Conservation (phyloP, 164 flowering plant genomes). For the Kalanchoe fedtschenkoi region DNA sequence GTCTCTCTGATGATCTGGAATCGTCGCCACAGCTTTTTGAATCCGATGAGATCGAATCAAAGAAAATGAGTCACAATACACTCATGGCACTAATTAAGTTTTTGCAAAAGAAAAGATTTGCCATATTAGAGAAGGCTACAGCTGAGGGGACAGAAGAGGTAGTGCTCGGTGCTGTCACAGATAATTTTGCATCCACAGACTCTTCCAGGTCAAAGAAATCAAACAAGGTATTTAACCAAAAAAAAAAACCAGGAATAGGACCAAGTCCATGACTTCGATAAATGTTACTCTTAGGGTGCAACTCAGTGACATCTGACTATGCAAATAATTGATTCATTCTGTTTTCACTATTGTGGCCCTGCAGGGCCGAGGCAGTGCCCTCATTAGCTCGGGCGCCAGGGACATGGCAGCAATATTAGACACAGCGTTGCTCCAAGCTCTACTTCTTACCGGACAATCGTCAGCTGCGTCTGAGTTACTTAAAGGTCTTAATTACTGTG, state of each 20-base stretch:
- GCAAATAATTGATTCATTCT: neutral
- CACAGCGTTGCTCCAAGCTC: conserved; percentile 87
- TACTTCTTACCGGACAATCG: conserved; percentile 78
- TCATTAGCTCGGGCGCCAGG: conserved; percentile 76
- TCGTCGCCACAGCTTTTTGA: conserved; percentile 38
- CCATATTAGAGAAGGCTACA: conserved; percentile 74
- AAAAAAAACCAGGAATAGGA: neutral
- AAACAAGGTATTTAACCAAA: conserved; percentile 43
- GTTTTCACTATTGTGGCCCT: conserved; percentile 10
- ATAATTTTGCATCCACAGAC: conserved; percentile 38
- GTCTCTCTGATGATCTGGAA: conserved; percentile 86
- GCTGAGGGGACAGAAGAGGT: conserved; percentile 93
- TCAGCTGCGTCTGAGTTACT: conserved; percentile 70
- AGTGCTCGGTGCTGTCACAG: conserved; percentile 73
- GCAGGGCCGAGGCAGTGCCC: conserved; percentile 53
- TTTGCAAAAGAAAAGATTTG: conserved; percentile 72
- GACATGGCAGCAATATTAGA: conserved; percentile 87
- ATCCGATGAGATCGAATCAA: conserved; percentile 63
- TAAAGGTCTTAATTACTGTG: conserved; percentile 85
- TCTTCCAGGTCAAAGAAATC: conserved; percentile 39
- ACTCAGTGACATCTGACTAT: neutral
- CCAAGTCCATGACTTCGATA: neutral
- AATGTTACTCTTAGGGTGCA: neutral
- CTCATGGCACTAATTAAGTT: conserved; percentile 90
- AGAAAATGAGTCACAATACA: conserved; percentile 83